Percentiles rank a stretch among this genome's conserved stretches.
Conservation (phyloP, 2,329 filamentous ascomycete genomes). For the Didymella pomorum region DNA sequence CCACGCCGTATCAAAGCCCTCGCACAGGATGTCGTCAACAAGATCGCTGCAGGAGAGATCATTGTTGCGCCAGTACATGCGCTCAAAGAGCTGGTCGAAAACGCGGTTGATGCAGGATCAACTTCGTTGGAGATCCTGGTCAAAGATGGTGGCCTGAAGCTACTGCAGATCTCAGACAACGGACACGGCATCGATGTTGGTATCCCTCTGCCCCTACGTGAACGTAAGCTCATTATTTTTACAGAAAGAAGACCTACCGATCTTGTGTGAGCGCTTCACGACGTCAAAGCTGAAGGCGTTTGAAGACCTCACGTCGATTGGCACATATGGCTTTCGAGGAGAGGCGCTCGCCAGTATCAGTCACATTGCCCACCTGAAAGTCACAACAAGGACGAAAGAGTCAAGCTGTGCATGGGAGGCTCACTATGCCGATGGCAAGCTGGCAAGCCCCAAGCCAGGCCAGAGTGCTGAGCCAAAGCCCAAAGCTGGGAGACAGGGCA, state of each 20-base stretch:
- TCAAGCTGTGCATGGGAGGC: constrained; percentile 91
- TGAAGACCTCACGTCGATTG: constrained; percentile 88
- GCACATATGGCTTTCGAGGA: constrained; percentile 96
- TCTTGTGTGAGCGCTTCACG: constrained; percentile 94
- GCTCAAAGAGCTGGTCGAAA: constrained; percentile 95
- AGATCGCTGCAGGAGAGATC: constrained; percentile 97
- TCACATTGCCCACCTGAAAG: constrained; percentile 93
- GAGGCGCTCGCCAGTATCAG: constrained; percentile 97
- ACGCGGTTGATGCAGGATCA: constrained; percentile 95
- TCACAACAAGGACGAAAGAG: constrained; percentile 91
- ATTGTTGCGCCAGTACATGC: constrained; percentile 97
- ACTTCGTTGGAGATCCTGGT: constrained; percentile 89
- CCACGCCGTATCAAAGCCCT: constrained; percentile 72
- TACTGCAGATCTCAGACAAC: constrained; percentile 97
- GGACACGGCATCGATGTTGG: constrained; percentile 91
- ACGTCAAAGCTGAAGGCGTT: constrained; percentile 95
- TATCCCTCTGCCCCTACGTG: constrained; percentile 23
- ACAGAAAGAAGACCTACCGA: constrained; percentile 87
- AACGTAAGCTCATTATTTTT: neutral
- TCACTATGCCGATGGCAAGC: constrained; percentile 82
- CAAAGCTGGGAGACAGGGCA: constrained; percentile 85
- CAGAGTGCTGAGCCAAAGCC: constrained; percentile 86
- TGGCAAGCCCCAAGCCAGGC: constrained; percentile 85
- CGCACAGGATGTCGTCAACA: constrained; percentile 93
- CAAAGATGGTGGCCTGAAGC: constrained; percentile 93